These are phyloP conservation scores for Hymenoscyphus infarciens DNA, from an alignment of 2,329 filamentous ascomycete genomes.

Conservation along the genomic window DNA sequence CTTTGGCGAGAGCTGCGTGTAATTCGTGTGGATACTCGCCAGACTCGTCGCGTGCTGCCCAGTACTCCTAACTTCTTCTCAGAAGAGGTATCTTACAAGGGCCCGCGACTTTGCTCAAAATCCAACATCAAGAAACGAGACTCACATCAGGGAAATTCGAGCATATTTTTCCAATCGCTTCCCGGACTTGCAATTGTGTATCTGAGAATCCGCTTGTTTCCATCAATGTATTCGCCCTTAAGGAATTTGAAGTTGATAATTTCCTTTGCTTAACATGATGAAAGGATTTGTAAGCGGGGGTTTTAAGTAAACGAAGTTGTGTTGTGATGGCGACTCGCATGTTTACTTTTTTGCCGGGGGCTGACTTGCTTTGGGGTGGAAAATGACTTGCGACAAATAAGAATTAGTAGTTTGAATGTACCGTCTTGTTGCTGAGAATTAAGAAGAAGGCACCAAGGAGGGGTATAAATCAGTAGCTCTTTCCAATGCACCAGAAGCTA, in stretches of 20 bases:
- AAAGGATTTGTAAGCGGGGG: not conserved
- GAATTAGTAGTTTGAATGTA: too few species aligned
- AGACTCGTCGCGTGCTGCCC: constrained; percentile 68
- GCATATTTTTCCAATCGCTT: constrained; percentile 67
- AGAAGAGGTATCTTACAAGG: not conserved
- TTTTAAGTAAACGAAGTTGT: not conserved
- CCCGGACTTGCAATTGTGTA: constrained; percentile 68
- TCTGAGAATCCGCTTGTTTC: constrained; percentile 69
- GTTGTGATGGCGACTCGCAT: not conserved
- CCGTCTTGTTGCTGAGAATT: too few species aligned
- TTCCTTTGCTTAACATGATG: constrained; percentile 14
- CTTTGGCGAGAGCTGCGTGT: constrained; percentile 68
- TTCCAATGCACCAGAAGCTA: not conserved
- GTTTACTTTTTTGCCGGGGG: not conserved
- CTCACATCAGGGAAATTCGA: constrained; percentile 60
- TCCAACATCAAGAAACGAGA: constrained; percentile 6
- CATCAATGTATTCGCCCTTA: constrained; percentile 51
- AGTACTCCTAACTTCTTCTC: constrained; percentile 51
- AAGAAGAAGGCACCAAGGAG: not conserved
- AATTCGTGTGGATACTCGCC: constrained; percentile 72
- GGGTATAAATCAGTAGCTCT: not conserved
- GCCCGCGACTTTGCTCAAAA: too few species aligned
- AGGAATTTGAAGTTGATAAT: constrained; percentile 25
- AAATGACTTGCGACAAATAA: not conserved
- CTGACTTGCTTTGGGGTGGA: not conserved